Conservation (phyloP, 2,329 filamentous ascomycete species). For the Lithohypha guttulata region DNA sequence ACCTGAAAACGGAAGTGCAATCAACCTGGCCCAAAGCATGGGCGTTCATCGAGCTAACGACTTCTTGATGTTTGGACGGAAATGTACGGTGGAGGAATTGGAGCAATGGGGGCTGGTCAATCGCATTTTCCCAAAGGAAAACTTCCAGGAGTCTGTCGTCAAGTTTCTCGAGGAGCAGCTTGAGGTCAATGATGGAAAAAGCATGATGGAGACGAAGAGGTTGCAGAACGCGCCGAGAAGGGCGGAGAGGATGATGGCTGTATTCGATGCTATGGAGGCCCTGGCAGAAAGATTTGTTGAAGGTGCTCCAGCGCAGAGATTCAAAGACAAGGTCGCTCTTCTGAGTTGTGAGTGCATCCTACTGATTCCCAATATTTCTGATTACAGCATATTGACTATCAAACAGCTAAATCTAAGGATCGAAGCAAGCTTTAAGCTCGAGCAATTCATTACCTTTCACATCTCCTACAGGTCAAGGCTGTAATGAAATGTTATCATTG, state of each 20-base stretch:
- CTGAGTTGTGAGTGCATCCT: not conserved
- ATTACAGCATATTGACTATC: too few relatives aligned
- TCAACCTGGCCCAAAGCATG: constrained; percentile 37
- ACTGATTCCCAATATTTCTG: too few relatives aligned
- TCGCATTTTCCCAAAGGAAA: constrained; percentile 32
- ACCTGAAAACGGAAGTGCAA: constrained; percentile 39
- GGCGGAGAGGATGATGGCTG: constrained; percentile 36
- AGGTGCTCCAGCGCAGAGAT: constrained; percentile 36
- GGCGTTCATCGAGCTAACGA: constrained; percentile 43
- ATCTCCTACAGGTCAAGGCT: too few relatives aligned
- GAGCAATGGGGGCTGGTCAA: constrained; percentile 38
- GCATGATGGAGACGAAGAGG: constrained; percentile 44
- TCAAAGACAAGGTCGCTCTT: constrained; percentile 28
- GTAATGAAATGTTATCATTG: too few relatives aligned
- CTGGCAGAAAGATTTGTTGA: constrained; percentile 40
- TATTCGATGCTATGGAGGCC: constrained; percentile 39
- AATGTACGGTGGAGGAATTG: constrained; percentile 34
- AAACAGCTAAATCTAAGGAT: too few relatives aligned
- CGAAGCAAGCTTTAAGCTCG: too few relatives aligned
- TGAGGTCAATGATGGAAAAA: constrained; percentile 43
- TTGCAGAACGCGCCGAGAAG: constrained; percentile 38
- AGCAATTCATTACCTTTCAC: too few relatives aligned
- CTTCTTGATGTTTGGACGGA: constrained; percentile 42
- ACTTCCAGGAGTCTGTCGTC: constrained; percentile 33
- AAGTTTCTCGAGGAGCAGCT: constrained; percentile 36